These are phyloP conservation scores for Beta macrorhiza DNA, from an alignment of 179 eudicot species.

Conservation along the genomic window DNA sequence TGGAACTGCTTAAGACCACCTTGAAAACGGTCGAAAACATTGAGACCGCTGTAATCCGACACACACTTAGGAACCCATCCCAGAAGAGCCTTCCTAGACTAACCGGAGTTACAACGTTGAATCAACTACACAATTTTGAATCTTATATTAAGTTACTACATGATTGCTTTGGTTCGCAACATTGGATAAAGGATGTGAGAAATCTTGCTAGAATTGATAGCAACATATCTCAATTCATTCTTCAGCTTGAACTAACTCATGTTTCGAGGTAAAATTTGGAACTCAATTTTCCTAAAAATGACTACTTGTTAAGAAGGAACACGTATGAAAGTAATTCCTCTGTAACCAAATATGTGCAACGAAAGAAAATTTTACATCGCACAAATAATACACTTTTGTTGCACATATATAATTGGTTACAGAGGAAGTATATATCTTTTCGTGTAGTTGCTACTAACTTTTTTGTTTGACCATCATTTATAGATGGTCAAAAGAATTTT, in stretches of 20 bases:
- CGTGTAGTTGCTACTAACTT: no score
- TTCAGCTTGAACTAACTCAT: conserved; percentile 25
- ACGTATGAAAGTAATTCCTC: no score
- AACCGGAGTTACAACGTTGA: not conserved
- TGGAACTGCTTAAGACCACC: not conserved
- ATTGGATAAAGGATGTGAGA: conserved; percentile 19
- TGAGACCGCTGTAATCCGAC: conserved; percentile 8
- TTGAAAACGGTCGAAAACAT: not conserved
- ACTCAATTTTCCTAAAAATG: not conserved
- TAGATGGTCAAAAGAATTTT: conserved; percentile 65
- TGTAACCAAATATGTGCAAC: no score
- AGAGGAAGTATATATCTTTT: no score
- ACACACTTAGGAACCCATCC: conserved; percentile 31
- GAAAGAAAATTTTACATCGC: no score
- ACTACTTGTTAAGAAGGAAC: no score
- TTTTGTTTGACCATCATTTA: not conserved
- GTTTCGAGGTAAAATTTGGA: conserved; percentile 26
- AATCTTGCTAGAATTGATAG: conserved; percentile 32
- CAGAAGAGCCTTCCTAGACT: conserved; percentile 37
- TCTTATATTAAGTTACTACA: not conserved
- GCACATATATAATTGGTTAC: no score
- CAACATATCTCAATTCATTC: conserved; percentile 4
- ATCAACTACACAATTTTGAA: conserved; percentile 14
- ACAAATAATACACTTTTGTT: no score
- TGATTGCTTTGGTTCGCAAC: not conserved